phyloP scores from a whole-genome alignment of 1,139 yeast species.

The Candida anutae region DNA sequence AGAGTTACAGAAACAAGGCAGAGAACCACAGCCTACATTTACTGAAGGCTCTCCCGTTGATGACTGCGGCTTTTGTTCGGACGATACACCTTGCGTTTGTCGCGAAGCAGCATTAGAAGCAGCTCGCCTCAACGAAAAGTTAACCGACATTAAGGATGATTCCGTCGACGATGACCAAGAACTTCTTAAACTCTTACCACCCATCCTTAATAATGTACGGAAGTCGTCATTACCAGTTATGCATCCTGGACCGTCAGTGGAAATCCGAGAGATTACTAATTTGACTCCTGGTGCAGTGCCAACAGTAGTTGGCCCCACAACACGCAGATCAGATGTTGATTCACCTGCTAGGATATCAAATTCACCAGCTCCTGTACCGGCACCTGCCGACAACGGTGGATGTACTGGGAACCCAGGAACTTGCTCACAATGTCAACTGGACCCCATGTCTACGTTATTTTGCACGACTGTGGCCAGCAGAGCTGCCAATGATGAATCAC shows the following conservation, averaged over 20 bases:
- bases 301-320: slow-evolving; percentile 22
- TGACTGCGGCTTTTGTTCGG: slow-evolving; percentile 89
- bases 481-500: slow-evolving; percentile 9
- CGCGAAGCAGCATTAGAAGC: slow-evolving; percentile 71
- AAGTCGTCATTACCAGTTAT: slow-evolving; percentile 46
- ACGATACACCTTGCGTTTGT: slow-evolving; percentile 88
- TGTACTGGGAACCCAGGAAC: slow-evolving; percentile 89
- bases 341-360: slow-evolving; percentile 4
- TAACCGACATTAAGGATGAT: slow-evolving; percentile 14
- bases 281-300: slow-evolving; percentile 38
- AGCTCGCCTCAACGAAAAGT: slow-evolving; percentile 25
- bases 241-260: slow-evolving; percentile 62
- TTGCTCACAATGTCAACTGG: slow-evolving; percentile 74
- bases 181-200: slow-evolving; percentile 24
- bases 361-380: not conserved
- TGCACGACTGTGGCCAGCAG: slow-evolving; percentile 76
- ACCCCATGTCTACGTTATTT: slow-evolving; percentile 83
- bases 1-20: slow-evolving; percentile 22
- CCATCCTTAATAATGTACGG: slow-evolving; percentile 17
- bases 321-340: slow-evolving; percentile 7
- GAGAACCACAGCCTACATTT: slow-evolving; percentile 9
- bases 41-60: slow-evolving; percentile 53
- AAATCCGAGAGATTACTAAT: slow-evolving; percentile 38
- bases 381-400: slow-evolving; percentile 20
- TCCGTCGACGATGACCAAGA: slow-evolving; percentile 9